These are phyloP conservation scores for Apiospora sp. DNA, from an alignment of 2,329 filamentous ascomycete genomes.

Conservation along the genomic window DNA sequence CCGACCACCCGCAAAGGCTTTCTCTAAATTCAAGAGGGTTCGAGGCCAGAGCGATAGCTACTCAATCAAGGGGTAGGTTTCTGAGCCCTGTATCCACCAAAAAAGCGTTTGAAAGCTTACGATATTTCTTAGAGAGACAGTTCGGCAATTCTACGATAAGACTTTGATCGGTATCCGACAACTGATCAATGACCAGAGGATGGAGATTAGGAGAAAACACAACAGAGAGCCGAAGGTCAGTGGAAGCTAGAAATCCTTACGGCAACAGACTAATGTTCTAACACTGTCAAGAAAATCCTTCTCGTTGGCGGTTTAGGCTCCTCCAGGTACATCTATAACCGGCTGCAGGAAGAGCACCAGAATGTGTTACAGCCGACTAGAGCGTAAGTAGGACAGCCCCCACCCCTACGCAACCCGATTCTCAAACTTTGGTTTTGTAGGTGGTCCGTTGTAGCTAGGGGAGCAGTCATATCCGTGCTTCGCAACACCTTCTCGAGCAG, in stretches of 20 bases:
- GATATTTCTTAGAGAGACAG: background rate
- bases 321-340: background rate
- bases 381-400: background rate
- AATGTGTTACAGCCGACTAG: background rate
- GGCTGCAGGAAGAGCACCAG: background rate
- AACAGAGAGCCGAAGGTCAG: background rate
- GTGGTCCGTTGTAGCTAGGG: background rate
- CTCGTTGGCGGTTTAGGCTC: background rate
- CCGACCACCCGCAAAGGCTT: background rate
- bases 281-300: background rate
- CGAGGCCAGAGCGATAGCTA: background rate
- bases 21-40: background rate
- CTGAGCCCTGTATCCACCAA: background rate
- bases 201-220: background rate
- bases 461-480: background rate
- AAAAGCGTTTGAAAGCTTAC: background rate
- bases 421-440: background rate
- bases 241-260: background rate
- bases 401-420: background rate
- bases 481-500: background rate
- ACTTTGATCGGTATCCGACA: background rate
- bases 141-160: background rate
- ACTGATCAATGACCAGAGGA: background rate
- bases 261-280: background rate
- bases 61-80: background rate